Percentiles rank a stretch among this genome's conserved stretches.
Conservation (phyloP, 75 land plant species). For the Adiantum capillusveneris region DNA sequence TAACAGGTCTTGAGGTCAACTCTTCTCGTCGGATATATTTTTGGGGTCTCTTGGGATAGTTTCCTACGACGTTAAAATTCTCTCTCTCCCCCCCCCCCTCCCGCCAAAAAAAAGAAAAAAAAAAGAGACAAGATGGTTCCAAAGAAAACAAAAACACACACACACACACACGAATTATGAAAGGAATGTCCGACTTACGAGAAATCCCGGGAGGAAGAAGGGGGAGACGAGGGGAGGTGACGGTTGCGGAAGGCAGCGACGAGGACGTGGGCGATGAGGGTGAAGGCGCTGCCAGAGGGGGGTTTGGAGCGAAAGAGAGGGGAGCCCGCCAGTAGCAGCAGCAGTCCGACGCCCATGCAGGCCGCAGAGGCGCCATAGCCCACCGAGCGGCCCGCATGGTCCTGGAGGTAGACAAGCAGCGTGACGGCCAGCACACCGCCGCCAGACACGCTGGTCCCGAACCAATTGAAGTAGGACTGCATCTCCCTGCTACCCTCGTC, state of each 20-base stretch:
- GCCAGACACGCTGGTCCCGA: slow-evolving; percentile 40
- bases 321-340: slow-evolving; percentile 43
- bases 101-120: no score
- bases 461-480: slow-evolving; percentile 56
- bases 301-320: slow-evolving; percentile 52
- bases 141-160: no score
- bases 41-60: no score
- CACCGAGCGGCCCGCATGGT: slow-evolving; percentile 59
- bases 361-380: slow-evolving; percentile 58
- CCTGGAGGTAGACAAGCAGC: slow-evolving; percentile 69
- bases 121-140: background rate
- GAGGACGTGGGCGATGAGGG: slow-evolving; percentile 53
- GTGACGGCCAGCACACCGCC: slow-evolving; percentile 68
- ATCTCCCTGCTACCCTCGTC: slow-evolving; percentile 12
- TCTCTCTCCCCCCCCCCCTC: no score
- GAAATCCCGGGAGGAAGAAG: no score
- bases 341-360: slow-evolving; percentile 37
- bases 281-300: slow-evolving; percentile 46
- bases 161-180: no score
- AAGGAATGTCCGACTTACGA: no score
- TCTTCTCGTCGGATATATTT: no score
- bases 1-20: no score
- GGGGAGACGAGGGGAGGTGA: slow-evolving; percentile 2
- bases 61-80: no score
- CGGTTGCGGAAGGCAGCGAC: slow-evolving; percentile 52